A percentile compares a stretch with the other conserved stretches of the same genome.
These are phyloP conservation scores for Nakazawaea wickerhamii DNA, from an alignment of 805 yeast genomes.

Conservation along the genomic window DNA sequence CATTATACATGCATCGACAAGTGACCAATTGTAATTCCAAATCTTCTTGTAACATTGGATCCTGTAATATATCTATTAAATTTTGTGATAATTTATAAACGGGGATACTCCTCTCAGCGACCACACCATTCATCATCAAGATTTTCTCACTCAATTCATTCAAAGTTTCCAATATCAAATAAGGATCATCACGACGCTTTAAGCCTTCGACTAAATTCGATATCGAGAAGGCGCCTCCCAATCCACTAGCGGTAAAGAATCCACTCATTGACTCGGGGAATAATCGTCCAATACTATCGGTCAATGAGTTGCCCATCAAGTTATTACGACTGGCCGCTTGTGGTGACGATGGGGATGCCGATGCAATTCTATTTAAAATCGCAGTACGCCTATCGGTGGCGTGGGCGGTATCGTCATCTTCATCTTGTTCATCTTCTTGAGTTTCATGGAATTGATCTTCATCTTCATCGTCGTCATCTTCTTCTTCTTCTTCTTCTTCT, in stretches of 20 bases:
- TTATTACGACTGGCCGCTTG: no score
- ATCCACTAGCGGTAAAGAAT: constrained; percentile 17
- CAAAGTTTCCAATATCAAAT: constrained; percentile 54
- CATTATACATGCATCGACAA: constrained; percentile 76
- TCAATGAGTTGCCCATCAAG: constrained; percentile 12
- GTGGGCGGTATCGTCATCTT: constrained; percentile 7
- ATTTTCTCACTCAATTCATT: constrained; percentile 60
- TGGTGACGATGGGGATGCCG: background rate
- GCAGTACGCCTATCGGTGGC: background rate
- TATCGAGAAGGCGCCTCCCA: constrained; percentile 15
- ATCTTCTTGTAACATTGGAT: constrained; percentile 53
- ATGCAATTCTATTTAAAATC: background rate
- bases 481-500: constrained; percentile 24
- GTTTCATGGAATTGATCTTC: constrained; percentile 15
- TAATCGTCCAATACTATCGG: constrained; percentile 22
- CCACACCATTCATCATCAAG: constrained; percentile 60
- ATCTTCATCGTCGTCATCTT: constrained; percentile 18
- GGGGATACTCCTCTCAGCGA: constrained; percentile 63
- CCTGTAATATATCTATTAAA: constrained; percentile 52
- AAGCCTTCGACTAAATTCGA: constrained; percentile 31
- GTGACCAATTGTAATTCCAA: constrained; percentile 79
- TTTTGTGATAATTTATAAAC: constrained; percentile 47
- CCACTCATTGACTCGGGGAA: constrained; percentile 26
- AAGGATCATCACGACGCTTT: constrained; percentile 49
- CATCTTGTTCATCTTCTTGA: constrained; percentile 14